phyloP scores from a whole-genome alignment of 768 basidiomycete species.

The Bullera alba region DNA sequence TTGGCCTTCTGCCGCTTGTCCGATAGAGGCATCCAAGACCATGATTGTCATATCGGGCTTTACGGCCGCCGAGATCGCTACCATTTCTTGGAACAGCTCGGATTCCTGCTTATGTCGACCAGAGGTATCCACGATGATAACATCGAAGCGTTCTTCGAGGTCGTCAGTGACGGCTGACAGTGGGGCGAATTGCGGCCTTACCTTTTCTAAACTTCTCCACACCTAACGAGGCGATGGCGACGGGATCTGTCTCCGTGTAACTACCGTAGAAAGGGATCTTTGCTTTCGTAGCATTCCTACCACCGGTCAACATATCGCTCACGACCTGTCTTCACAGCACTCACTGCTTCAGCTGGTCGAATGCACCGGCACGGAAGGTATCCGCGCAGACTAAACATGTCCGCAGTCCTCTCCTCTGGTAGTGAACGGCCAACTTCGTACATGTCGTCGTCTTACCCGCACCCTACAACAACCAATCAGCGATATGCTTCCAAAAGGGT shows the following conservation, averaged over 20 bases:
- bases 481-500: neutral
- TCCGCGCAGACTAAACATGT: constrained; percentile 97
- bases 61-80: constrained; percentile 87
- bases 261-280: constrained; percentile 99
- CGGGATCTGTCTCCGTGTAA: constrained; percentile 98
- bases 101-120: constrained; percentile 95
- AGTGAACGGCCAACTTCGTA: constrained; percentile 90
- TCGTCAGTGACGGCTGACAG: neutral
- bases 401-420: constrained; percentile 93
- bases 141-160: constrained; percentile 76
- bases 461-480: constrained; percentile 54
- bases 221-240: constrained; percentile 86
- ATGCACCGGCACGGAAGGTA: constrained; percentile 98
- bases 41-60: constrained; percentile 92
- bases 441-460: constrained; percentile 99
- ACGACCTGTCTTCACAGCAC: constrained; percentile 4
- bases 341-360: constrained; percentile 90
- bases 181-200: constrained; percentile 7
- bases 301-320: neutral
- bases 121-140: constrained; percentile 97
- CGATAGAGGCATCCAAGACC: constrained; percentile 93
- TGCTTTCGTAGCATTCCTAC: constrained; percentile 82
- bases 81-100: constrained; percentile 96
- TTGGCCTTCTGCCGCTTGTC: constrained; percentile 96
- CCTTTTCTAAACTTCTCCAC: constrained; percentile 91